Conservation (phyloP, 208 protist genomes). For the Phytomonas serpens region DNA sequence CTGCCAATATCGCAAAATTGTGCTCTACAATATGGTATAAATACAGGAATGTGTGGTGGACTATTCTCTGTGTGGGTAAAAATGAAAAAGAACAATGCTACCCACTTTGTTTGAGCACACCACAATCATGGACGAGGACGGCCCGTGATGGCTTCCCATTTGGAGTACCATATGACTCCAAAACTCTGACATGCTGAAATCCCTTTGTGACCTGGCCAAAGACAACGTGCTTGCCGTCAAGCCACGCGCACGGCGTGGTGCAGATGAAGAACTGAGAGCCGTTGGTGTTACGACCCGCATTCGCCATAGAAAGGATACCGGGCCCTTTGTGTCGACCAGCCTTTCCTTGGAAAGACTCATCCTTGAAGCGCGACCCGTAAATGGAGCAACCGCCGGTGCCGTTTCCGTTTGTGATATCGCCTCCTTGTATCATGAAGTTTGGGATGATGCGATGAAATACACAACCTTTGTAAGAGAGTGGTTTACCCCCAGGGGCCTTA, state of each 20-base stretch:
- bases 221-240: conserved; percentile 95
- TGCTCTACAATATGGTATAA: too few relatives aligned
- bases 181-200: conserved; percentile 63
- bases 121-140: conserved; percentile 62
- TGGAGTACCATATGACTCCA: conserved; percentile 69
- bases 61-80: neutral
- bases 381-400: conserved; percentile 93
- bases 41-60: neutral
- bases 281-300: conserved; percentile 88
- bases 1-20: too few relatives aligned
- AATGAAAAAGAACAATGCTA: neutral
- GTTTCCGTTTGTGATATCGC: conserved; percentile 92
- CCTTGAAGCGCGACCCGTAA: conserved; percentile 89
- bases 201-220: conserved; percentile 90
- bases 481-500: conserved; percentile 70
- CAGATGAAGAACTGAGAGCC: conserved; percentile 93
- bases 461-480: conserved; percentile 87
- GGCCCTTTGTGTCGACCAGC: conserved; percentile 76
- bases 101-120: conserved; percentile 42
- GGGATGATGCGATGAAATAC: conserved; percentile 94
- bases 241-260: conserved; percentile 72
- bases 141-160: conserved; percentile 51
- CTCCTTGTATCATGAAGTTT: conserved; percentile 94
- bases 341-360: conserved; percentile 93
- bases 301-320: conserved; percentile 90